Conservation (phyloP, 257 asterid species). For the Knoxia roxburghii region DNA sequence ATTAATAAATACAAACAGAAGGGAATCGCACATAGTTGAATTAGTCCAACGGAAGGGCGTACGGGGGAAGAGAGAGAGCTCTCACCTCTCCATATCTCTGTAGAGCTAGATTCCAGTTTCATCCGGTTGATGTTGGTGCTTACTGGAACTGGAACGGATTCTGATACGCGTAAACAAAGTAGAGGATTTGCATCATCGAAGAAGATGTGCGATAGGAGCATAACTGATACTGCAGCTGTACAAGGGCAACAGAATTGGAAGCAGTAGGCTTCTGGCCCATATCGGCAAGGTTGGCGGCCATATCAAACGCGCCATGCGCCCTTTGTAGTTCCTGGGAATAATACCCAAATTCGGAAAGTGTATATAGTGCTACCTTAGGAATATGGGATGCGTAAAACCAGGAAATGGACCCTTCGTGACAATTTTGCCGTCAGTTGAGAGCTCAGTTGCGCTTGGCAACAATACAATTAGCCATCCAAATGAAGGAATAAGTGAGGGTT, state of each 20-base stretch:
- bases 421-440: too few species aligned
- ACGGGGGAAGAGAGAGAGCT: not conserved
- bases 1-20: not conserved
- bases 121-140: slow-evolving; percentile 17
- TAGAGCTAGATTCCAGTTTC: slow-evolving; percentile 58
- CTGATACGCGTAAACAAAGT: slow-evolving; percentile 21
- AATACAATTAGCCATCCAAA: too few species aligned
- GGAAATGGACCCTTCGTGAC: too few species aligned
- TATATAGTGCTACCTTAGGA: too few species aligned
- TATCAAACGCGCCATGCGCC: slow-evolving; percentile 20
- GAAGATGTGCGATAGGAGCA: not conserved
- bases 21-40: too few species aligned
- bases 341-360: too few species aligned
- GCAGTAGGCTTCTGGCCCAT: slow-evolving; percentile 9
- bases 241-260: slow-evolving; percentile 1
- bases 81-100: slow-evolving; percentile 76
- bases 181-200: slow-evolving; percentile 17
- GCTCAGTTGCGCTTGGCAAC: too few species aligned
- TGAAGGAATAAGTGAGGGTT: too few species aligned
- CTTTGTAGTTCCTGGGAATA: not conserved
- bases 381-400: too few species aligned
- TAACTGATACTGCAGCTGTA: slow-evolving; percentile 18
- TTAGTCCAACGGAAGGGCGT: not conserved
- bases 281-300: slow-evolving; percentile 11
- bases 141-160: slow-evolving; percentile 33